Conservation (phyloP, 2,329 filamentous ascomycete genomes). For the Penicillium vulpinum region DNA sequence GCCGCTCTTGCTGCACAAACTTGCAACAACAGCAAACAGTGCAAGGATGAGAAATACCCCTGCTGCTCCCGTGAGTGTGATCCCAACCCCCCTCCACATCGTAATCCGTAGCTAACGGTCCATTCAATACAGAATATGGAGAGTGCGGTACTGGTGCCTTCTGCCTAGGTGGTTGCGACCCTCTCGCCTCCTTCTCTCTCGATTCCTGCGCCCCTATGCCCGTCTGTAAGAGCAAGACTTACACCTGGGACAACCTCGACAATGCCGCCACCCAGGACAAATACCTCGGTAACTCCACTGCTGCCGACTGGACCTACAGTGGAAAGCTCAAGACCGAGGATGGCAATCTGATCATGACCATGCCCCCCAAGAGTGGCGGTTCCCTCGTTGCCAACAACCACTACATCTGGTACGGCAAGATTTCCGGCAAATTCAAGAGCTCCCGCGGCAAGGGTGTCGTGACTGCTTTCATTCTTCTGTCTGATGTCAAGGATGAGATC, state of each 20-base stretch:
- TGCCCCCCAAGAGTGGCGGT: slow-evolving; percentile 81
- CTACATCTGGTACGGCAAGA: slow-evolving; percentile 97
- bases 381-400: slow-evolving; percentile 80
- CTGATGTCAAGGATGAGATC: slow-evolving; percentile 96
- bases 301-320: slow-evolving; percentile 84
- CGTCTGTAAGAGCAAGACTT: slow-evolving; percentile 72
- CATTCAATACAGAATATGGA: slow-evolving; percentile 69
- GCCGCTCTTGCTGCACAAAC: slow-evolving; percentile 32
- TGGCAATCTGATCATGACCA: slow-evolving; percentile 77
- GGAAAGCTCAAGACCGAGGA: slow-evolving; percentile 66
- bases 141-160: slow-evolving; percentile 91
- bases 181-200: slow-evolving; percentile 76
- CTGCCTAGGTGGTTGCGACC: slow-evolving; percentile 94
- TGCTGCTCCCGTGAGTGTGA: slow-evolving; percentile 74
- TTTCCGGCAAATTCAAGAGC: slow-evolving; percentile 81
- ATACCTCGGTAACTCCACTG: slow-evolving; percentile 80
- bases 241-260: slow-evolving; percentile 72
- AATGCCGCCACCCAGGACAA: slow-evolving; percentile 69
- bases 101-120: slow-evolving; percentile 7
- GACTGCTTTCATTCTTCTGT: slow-evolving; percentile 94
- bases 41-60: slow-evolving; percentile 65
- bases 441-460: slow-evolving; percentile 84
- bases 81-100: background rate
- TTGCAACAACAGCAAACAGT: slow-evolving; percentile 56
- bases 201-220: slow-evolving; percentile 84